A percentile compares a stretch with the other conserved stretches of the same genome.
Conservation (phyloP, 2,329 filamentous ascomycete species). For the Monosporascus sp. region DNA sequence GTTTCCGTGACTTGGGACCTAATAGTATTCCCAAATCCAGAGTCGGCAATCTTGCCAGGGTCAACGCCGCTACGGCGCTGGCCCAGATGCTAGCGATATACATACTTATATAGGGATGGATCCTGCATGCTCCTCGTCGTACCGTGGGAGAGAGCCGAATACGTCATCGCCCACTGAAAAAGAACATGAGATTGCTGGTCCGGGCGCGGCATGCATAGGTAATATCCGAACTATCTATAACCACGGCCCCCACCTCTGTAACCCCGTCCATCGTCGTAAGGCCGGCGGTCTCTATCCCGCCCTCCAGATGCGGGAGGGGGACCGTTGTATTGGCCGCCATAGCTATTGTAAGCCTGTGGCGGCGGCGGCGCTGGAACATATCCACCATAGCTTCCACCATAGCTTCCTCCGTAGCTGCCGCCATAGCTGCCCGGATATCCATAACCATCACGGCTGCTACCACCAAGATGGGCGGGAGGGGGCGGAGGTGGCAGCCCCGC, state of each 20-base stretch:
- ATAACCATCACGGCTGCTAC: conserved; percentile 4
- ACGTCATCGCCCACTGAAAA: not conserved
- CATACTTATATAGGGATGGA: not conserved
- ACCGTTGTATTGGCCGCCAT: conserved; percentile 20
- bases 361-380: conserved; percentile 15
- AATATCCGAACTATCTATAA: conserved; percentile 3
- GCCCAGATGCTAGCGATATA: no score
- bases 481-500: conserved; percentile 34
- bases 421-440: conserved; percentile 1
- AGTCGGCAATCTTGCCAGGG: no score
- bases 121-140: not conserved
- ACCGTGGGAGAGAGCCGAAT: not conserved
- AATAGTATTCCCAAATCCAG: no score
- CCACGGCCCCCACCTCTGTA: conserved; percentile 15
- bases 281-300: conserved; percentile 13
- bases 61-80: no score
- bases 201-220: not conserved
- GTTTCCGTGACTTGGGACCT: no score
- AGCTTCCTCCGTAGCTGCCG: conserved; percentile 11
- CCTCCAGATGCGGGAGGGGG: conserved; percentile 15
- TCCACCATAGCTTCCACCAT: conserved; percentile 19
- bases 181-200: not conserved
- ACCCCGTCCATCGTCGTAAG: conserved; percentile 19
- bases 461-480: conserved; percentile 21
- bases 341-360: conserved; percentile 14